Evolutionary conservation across 2,329 filamentous ascomycete genomes (phyloP).

Genomic region (Aspergillus pseudonomiae): DNA sequence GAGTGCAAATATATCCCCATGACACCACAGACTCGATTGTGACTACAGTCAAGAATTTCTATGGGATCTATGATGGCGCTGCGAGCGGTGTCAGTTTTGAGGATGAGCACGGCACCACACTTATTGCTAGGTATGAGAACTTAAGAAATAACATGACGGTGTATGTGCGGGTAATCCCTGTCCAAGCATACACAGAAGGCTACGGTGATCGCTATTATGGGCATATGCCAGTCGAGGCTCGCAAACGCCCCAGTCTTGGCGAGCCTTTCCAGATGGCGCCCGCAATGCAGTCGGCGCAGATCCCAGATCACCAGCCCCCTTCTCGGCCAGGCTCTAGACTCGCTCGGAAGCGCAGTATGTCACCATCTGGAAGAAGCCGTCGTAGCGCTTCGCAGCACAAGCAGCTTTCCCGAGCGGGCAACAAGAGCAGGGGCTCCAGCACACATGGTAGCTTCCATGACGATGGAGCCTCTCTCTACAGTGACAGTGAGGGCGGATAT

Average conservation of each 20-base stretch:
- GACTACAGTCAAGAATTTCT: slow-evolving; percentile 98
- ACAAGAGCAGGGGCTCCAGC: slow-evolving; percentile 69
- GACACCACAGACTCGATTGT: slow-evolving; percentile 98
- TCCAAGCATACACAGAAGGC: slow-evolving; percentile 55
- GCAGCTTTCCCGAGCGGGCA: slow-evolving; percentile 65
- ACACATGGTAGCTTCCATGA: slow-evolving; percentile 64
- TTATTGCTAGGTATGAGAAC: slow-evolving; percentile 97
- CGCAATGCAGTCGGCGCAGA: slow-evolving; percentile 52
- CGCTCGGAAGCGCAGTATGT: slow-evolving; percentile 76
- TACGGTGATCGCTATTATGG: slow-evolving; percentile 50
- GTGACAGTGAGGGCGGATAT: slow-evolving; percentile 81
- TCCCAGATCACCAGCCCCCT: slow-evolving; percentile 62
- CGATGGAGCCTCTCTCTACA: slow-evolving; percentile 75
- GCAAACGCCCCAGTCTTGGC: slow-evolving; percentile 62
- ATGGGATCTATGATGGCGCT: slow-evolving; percentile 83
- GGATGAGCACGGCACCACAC: slow-evolving; percentile 81
- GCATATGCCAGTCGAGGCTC: slow-evolving; percentile 54
- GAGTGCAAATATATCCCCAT: slow-evolving; percentile 86
- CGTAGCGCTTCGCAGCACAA: slow-evolving; percentile 81
- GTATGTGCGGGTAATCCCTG: slow-evolving; percentile 79
- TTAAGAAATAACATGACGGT: slow-evolving; percentile 90
- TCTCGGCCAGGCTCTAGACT: slow-evolving; percentile 71
- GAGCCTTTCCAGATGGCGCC: slow-evolving; percentile 68
- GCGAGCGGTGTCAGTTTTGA: slow-evolving; percentile 91
- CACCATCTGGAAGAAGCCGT: slow-evolving; percentile 70